These are phyloP conservation scores for Glycyrrhiza uralensis DNA, from an alignment of 306 rosid genomes.

Conservation along the genomic window DNA sequence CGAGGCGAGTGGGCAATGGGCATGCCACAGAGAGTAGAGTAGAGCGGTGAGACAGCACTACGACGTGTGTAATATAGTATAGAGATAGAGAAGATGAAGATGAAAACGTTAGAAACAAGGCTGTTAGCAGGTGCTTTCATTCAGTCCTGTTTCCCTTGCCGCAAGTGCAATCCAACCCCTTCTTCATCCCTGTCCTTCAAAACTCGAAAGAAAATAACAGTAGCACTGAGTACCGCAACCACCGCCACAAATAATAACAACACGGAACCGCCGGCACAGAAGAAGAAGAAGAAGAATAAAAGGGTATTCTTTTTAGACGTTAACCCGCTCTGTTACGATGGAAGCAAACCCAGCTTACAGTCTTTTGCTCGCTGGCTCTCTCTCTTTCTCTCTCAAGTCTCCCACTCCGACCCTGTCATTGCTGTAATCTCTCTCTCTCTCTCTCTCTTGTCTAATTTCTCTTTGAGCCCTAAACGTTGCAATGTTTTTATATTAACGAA, in stretches of 20 bases:
- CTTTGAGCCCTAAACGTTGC: too few species aligned
- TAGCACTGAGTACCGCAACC: background rate
- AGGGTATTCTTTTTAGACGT: constrained; percentile 85
- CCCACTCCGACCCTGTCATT: constrained; percentile 65
- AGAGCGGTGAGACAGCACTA: too few species aligned
- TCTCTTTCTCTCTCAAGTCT: constrained; percentile 59
- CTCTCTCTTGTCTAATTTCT: background rate
- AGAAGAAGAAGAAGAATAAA: constrained; percentile 34
- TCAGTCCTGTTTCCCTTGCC: constrained; percentile 23
- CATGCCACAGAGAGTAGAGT: too few species aligned
- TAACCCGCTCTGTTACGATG: constrained; percentile 73
- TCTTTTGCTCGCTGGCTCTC: constrained; percentile 71
- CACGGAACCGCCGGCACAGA: constrained; percentile 25
- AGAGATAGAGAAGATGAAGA: too few species aligned
- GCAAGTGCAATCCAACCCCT: constrained; percentile 7
- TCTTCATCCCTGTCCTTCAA: constrained; percentile 22
- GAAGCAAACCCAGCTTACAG: constrained; percentile 63
- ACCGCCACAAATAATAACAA: too few species aligned
- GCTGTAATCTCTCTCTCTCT: constrained; percentile 45
- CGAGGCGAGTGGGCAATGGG: too few species aligned
- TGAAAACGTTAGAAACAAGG: too few species aligned
- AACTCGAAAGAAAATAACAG: background rate
- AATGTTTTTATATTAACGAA: too few species aligned
- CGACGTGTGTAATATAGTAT: too few species aligned
- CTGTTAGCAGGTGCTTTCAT: constrained; percentile 27